phyloP scores from a whole-genome alignment of 345 rosid genomes.

The Eutrema heterophyllum region DNA sequence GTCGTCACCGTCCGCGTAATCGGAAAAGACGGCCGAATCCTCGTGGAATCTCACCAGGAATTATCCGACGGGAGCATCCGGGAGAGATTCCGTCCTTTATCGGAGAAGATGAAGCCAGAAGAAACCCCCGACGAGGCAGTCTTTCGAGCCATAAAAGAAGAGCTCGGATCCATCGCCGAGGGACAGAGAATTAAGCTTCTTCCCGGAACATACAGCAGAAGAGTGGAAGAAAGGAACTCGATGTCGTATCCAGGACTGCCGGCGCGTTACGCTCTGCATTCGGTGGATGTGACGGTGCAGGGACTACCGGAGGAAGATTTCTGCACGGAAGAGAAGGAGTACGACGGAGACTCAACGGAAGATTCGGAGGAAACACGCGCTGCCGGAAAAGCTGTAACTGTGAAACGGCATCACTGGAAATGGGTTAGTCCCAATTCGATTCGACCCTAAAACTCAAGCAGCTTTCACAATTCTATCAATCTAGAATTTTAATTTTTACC shows the following conservation, averaged over 20 bases:
- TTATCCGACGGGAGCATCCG: slow-evolving; percentile 72
- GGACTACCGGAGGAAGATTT: slow-evolving; percentile 88
- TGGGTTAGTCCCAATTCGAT: slow-evolving; percentile 68
- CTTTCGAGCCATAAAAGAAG: slow-evolving; percentile 71
- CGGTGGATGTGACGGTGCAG: slow-evolving; percentile 63
- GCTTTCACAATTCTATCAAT: not conserved
- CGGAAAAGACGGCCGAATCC: slow-evolving; percentile 35
- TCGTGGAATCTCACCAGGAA: slow-evolving; percentile 77
- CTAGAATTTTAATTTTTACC: not conserved
- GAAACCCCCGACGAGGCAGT: slow-evolving; percentile 65
- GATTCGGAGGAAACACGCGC: slow-evolving; percentile 35
- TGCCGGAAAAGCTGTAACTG: slow-evolving; percentile 57
- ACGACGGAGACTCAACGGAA: slow-evolving; percentile 19
- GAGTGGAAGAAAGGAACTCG: slow-evolving; percentile 71
- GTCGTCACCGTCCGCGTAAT: slow-evolving; percentile 60
- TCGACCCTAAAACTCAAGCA: slow-evolving; percentile 25
- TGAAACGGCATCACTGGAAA: slow-evolving; percentile 79
- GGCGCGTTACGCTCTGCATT: slow-evolving; percentile 64
- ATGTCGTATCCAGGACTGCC: slow-evolving; percentile 80
- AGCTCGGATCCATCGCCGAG: slow-evolving; percentile 55
- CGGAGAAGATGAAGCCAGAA: slow-evolving; percentile 86
- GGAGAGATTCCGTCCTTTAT: slow-evolving; percentile 59
- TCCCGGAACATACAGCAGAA: slow-evolving; percentile 52
- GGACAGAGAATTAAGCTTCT: slow-evolving; percentile 31
- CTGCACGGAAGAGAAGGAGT: slow-evolving; percentile 67